Conservation (phyloP, 179 eudicot species). For the Beta lomatogona region DNA sequence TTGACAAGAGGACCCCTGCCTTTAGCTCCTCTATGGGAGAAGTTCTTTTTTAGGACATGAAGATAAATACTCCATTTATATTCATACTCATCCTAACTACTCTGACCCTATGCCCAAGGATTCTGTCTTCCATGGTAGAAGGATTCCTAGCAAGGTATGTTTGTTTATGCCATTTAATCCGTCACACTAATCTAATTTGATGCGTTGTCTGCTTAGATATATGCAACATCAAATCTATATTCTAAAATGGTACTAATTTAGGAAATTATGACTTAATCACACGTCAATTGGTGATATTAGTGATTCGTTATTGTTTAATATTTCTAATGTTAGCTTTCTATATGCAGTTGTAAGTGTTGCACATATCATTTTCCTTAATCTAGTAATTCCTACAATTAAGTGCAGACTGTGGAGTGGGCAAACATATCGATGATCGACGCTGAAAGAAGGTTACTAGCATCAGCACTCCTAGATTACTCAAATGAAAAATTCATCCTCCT, state of each 20-base stretch:
- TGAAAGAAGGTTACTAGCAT: slow-evolving; percentile 3
- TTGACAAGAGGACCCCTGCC: slow-evolving; percentile 38
- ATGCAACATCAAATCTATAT: no score
- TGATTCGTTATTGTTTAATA: no score
- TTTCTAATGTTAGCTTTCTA: no score
- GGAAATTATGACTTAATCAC: no score
- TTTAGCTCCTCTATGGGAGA: slow-evolving; percentile 52
- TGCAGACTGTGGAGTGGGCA: slow-evolving; percentile 8
- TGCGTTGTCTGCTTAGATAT: no score
- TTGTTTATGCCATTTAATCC: no score
- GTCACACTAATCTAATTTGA: no score
- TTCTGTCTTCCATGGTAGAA: slow-evolving; percentile 50
- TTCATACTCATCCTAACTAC: slow-evolving; percentile 40
- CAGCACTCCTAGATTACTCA: not conserved
- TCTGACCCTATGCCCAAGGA: slow-evolving; percentile 20
- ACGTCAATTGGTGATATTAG: no score
- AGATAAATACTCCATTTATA: slow-evolving; percentile 42
- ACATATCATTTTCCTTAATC: no score
- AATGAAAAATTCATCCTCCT: slow-evolving; percentile 6
- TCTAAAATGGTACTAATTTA: no score
- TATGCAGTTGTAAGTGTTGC: no score
- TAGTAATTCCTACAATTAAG: not conserved
- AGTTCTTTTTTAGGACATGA: slow-evolving; percentile 46
- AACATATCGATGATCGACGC: slow-evolving; percentile 15
- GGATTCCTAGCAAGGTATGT: slow-evolving; percentile 68